A percentile compares a stretch with the other conserved stretches of the same genome.
Conservation (phyloP, 1,284 basidiomycete species). For the Takashimella tepidaria region DNA sequence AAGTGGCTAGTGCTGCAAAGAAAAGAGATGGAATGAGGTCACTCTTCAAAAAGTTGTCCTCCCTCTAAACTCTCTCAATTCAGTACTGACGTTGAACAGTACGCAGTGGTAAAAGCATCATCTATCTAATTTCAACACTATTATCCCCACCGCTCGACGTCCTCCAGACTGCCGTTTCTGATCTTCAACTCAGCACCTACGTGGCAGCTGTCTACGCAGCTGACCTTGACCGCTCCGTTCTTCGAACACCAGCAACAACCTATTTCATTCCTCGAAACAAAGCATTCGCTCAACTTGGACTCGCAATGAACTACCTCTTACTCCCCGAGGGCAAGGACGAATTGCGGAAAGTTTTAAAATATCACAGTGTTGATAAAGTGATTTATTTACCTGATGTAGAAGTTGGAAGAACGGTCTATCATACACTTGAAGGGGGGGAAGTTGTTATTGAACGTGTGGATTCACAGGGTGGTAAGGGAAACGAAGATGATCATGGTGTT, state of each 20-base stretch:
- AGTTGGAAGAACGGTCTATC: slow-evolving; percentile 32
- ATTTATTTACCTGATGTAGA: slow-evolving; percentile 59
- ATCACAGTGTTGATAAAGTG: slow-evolving; percentile 74
- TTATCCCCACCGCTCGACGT: slow-evolving; percentile 76
- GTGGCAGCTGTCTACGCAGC: slow-evolving; percentile 84
- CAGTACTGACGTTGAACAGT: slow-evolving; percentile 51
- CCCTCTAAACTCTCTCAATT: too few relatives aligned
- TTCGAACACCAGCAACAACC: slow-evolving; percentile 65
- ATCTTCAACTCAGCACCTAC: slow-evolving; percentile 79
- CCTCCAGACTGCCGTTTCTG: slow-evolving; percentile 74
- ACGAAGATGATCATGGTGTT: neutral
- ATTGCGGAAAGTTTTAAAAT: slow-evolving; percentile 72
- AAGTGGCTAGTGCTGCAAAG: too few relatives aligned
- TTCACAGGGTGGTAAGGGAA: neutral
- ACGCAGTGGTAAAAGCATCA: slow-evolving; percentile 66
- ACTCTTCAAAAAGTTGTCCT: too few relatives aligned
- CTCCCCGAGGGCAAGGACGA: slow-evolving; percentile 64
- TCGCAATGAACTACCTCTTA: slow-evolving; percentile 83
- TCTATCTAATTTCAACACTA: slow-evolving; percentile 85
- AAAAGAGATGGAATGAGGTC: too few relatives aligned
- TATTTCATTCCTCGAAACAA: slow-evolving; percentile 82
- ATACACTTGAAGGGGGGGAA: slow-evolving; percentile 47
- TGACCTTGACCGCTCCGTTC: slow-evolving; percentile 65
- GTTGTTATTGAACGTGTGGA: slow-evolving; percentile 36
- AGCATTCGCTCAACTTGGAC: slow-evolving; percentile 81